A percentile compares a stretch with the other conserved stretches of the same genome.
Evolutionary conservation across 2,329 filamentous ascomycete species (phyloP).

Genomic region (Penicillium sp.): DNA sequence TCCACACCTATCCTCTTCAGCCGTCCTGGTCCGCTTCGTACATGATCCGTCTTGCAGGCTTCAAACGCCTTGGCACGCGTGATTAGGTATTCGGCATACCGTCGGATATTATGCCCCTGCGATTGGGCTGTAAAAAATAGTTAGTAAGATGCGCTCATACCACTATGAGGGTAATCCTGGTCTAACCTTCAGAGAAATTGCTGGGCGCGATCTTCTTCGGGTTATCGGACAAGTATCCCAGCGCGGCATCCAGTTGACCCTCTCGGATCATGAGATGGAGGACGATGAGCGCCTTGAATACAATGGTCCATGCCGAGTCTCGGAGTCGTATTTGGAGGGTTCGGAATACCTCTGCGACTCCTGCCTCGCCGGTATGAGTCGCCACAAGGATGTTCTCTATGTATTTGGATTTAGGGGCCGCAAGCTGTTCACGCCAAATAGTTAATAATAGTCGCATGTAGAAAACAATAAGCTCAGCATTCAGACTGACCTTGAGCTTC

Average conservation of each 20-base stretch:
- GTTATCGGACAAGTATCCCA: slow-evolving; percentile 79
- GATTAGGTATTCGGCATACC: slow-evolving; percentile 84
- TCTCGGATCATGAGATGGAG: slow-evolving; percentile 97
- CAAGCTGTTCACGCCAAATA: slow-evolving; percentile 60
- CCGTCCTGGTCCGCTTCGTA: slow-evolving; percentile 75
- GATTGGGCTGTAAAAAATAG: slow-evolving; percentile 69
- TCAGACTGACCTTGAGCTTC: slow-evolving; percentile 78
- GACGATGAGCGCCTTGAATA: slow-evolving; percentile 95
- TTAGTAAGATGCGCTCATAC: slow-evolving; percentile 37
- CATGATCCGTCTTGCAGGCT: slow-evolving; percentile 86
- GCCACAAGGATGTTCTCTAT: slow-evolving; percentile 97
- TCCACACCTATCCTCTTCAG: slow-evolving; percentile 85
- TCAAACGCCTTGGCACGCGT: slow-evolving; percentile 79
- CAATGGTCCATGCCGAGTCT: slow-evolving; percentile 99
- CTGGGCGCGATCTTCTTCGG: slow-evolving; percentile 83
- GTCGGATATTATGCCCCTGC: slow-evolving; percentile 89
- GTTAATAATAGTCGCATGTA: slow-evolving; percentile 8
- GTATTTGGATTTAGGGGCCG: slow-evolving; percentile 97
- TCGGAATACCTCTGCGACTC: slow-evolving; percentile 93
- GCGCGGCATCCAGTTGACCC: slow-evolving; percentile 82
- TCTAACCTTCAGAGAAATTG: slow-evolving; percentile 84
- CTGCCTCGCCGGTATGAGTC: slow-evolving; percentile 90
- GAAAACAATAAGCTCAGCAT: neutral
- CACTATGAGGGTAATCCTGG: neutral
- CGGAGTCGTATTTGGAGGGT: slow-evolving; percentile 83